A percentile compares a stretch with the other conserved stretches of the same genome.
phyloP scores from a whole-genome alignment of 345 rosid genomes.

The Fremontodendron californicum region DNA sequence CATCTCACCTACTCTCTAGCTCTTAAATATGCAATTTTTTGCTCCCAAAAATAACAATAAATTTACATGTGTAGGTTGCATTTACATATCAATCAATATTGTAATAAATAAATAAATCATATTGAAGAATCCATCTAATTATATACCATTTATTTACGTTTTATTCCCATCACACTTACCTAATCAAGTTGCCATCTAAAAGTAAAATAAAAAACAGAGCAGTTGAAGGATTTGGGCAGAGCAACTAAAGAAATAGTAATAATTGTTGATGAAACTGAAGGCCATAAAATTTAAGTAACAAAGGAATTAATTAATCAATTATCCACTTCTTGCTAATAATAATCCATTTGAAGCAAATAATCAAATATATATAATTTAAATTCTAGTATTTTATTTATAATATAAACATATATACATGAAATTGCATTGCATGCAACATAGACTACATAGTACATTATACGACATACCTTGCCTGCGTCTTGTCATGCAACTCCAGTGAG shows the following conservation, averaged over 20 bases:
- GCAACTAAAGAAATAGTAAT: not conserved
- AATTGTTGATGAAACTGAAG: not conserved
- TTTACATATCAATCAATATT: not conserved
- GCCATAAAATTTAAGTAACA: too few relatives aligned
- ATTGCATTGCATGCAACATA: constrained; percentile 19
- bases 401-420: not conserved
- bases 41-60: not conserved
- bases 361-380: not conserved
- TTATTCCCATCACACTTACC: not conserved
- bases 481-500: constrained; percentile 75
- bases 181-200: not conserved
- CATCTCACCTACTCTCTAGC: not conserved
- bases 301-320: too few relatives aligned
- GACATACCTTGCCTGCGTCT: constrained; percentile 64
- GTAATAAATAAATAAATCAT: not conserved
- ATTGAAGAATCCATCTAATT: not conserved
- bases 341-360: not conserved
- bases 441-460: not conserved
- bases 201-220: not conserved
- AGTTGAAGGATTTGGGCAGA: too few relatives aligned
- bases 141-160: not conserved
- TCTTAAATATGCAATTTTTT: not conserved
- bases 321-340: not conserved
- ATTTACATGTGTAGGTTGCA: not conserved
- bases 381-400: not conserved